These are phyloP conservation scores for Thalassiosira profunda DNA, from an alignment of 108 stramenopile species.

Conservation along the genomic window DNA sequence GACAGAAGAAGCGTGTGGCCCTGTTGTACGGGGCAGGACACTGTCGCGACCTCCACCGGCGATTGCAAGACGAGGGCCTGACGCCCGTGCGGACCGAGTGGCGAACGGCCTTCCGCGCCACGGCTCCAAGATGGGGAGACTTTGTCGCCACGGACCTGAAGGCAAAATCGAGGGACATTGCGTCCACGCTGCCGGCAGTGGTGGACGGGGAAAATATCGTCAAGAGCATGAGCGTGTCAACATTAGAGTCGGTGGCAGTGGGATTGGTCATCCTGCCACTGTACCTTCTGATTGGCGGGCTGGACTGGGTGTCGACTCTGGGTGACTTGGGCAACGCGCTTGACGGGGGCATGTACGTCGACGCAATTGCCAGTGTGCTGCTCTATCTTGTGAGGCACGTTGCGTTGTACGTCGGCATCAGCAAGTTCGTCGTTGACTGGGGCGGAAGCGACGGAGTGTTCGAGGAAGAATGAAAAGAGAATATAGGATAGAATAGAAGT, in stretches of 20 bases:
- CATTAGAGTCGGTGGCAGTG: conserved; percentile 45
- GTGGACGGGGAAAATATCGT: conserved; percentile 7
- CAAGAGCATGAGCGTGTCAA: conserved; percentile 32
- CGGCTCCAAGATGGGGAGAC: conserved; percentile 35
- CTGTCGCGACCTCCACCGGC: conserved; percentile 69
- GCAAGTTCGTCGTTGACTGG: conserved; percentile 85
- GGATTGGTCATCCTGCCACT: conserved; percentile 55
- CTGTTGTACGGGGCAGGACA: conserved; percentile 79
- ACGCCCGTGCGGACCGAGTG: conserved; percentile 56
- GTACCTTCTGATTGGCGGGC: conserved; percentile 74
- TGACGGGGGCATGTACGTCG: conserved; percentile 38
- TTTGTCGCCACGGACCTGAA: conserved; percentile 15
- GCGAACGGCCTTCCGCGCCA: conserved; percentile 74
- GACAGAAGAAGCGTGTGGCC: conserved; percentile 27
- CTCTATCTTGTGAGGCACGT: conserved; percentile 77
- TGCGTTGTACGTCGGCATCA: conserved; percentile 68
- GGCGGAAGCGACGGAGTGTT: conserved; percentile 41
- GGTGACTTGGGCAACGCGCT: conserved; percentile 45
- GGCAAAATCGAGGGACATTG: conserved; percentile 5
- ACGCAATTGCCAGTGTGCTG: conserved; percentile 31
- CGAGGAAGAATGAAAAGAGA: no score
- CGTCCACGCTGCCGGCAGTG: neutral
- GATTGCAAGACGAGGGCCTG: conserved; percentile 57
- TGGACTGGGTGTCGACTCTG: conserved; percentile 84
- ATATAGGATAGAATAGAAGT: no score